A percentile compares a stretch with the other conserved stretches of the same genome.
Conservation (phyloP, 768 basidiomycete genomes). For the Albatrellus ellisii region DNA sequence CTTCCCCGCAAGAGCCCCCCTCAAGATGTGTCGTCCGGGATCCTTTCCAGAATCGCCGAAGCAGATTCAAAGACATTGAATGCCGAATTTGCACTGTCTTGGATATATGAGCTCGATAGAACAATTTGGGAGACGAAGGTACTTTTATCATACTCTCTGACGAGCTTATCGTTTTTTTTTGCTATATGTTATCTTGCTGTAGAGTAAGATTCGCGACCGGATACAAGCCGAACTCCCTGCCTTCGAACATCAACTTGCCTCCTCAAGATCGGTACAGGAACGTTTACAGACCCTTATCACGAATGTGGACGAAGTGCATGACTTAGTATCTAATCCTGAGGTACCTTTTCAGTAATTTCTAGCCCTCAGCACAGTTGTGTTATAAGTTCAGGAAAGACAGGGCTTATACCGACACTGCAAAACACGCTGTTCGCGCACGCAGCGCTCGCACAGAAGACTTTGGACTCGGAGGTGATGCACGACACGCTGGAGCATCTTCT, state of each 20-base stretch:
- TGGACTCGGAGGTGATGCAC: constrained; percentile 37
- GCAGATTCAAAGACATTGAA: constrained; percentile 44
- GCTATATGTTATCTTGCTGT: constrained; percentile 3
- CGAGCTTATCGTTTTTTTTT: constrained; percentile 1
- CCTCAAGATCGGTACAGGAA: constrained; percentile 51
- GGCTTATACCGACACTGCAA: constrained; percentile 51
- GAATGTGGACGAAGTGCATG: constrained; percentile 39
- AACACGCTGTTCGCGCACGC: constrained; percentile 44
- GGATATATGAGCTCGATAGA: constrained; percentile 61
- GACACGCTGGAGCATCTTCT: constrained; percentile 43
- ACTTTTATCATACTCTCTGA: constrained; percentile 1
- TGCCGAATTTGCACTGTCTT: constrained; percentile 48
- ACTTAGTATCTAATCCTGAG: constrained; percentile 42
- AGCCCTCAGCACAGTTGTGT: no score
- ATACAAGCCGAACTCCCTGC: constrained; percentile 49
- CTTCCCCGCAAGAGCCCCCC: constrained; percentile 48
- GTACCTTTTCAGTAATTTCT: constrained; percentile 30
- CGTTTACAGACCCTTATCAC: constrained; percentile 36
- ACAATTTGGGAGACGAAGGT: constrained; percentile 67
- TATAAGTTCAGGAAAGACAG: constrained; percentile 33
- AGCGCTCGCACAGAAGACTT: constrained; percentile 45
- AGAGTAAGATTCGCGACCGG: constrained; percentile 62
- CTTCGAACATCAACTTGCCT: constrained; percentile 50
- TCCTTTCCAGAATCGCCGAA: constrained; percentile 58
- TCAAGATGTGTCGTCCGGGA: constrained; percentile 56